phyloP scores from a whole-genome alignment of 208 protist genomes.

The Acanthamoeba polyphaga region DNA sequence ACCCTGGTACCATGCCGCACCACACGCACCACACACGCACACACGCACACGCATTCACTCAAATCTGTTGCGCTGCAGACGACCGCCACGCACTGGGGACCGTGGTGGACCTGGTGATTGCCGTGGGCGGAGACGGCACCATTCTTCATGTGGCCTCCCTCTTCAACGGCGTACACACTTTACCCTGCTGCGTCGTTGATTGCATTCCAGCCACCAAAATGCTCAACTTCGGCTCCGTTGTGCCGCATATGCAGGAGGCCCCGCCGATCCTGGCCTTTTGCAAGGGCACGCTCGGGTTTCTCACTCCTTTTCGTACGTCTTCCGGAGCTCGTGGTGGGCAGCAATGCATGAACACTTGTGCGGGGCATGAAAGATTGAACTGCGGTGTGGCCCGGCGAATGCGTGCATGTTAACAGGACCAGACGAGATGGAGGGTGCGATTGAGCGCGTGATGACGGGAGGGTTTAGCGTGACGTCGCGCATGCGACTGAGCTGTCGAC shows the following conservation, averaged over 20 bases:
- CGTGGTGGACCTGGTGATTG: conserved; percentile 56
- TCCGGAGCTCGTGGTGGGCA: no score
- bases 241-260: not conserved
- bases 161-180: not conserved
- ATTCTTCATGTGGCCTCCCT: conserved; percentile 42
- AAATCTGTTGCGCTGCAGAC: not conserved
- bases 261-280: conserved; percentile 52
- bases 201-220: no score
- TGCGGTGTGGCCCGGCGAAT: not conserved
- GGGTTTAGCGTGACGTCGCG: conserved; percentile 24
- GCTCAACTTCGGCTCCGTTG: no score
- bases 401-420: not conserved
- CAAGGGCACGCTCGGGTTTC: conserved; percentile 52
- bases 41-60: not conserved
- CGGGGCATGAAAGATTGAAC: not conserved
- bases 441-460: not conserved
- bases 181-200: not conserved
- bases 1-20: conserved; percentile 11
- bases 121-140: conserved; percentile 54
- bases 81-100: not conserved
- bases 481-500: conserved; percentile 29
- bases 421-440: conserved; percentile 13
- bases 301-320: conserved; percentile 15
- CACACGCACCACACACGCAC: no score
- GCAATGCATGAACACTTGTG: no score